Percentiles rank a stretch among this genome's conserved stretches.
phyloP scores from a whole-genome alignment of 2,329 filamentous ascomycete genomes.

The Alternaria brassicae region DNA sequence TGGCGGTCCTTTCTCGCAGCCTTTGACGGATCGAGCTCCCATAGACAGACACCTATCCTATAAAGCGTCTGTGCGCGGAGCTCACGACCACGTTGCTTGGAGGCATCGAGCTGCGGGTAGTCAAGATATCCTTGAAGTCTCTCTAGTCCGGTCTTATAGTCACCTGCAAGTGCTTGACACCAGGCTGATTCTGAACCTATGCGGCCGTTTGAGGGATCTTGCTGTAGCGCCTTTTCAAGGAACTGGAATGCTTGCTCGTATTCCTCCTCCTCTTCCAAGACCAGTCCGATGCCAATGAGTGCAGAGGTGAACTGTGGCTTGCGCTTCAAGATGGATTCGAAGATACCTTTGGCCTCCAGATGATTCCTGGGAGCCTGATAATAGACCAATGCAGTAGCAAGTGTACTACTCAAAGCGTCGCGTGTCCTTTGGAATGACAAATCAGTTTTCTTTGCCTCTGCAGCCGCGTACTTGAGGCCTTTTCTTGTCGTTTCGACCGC shows the following conservation, averaged over 20 bases:
- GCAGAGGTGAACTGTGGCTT: slow-evolving; percentile 80
- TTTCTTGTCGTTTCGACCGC: slow-evolving; percentile 81
- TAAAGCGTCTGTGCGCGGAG: slow-evolving; percentile 88
- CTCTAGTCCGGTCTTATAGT: slow-evolving; percentile 70
- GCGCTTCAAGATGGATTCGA: slow-evolving; percentile 78
- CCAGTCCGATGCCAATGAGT: slow-evolving; percentile 86
- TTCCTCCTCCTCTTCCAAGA: slow-evolving; percentile 92
- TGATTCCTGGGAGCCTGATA: slow-evolving; percentile 92
- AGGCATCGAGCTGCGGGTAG: slow-evolving; percentile 63
- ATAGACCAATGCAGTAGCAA: slow-evolving; percentile 88
- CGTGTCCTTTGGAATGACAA: slow-evolving; percentile 64
- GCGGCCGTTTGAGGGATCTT: slow-evolving; percentile 76
- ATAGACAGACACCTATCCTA: slow-evolving; percentile 84
- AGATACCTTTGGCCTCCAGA: slow-evolving; percentile 83
- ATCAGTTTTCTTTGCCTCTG: slow-evolving; percentile 71
- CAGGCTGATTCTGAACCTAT: slow-evolving; percentile 89
- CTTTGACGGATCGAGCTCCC: slow-evolving; percentile 79
- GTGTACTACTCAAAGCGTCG: slow-evolving; percentile 77
- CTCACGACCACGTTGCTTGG: slow-evolving; percentile 67
- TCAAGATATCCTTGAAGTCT: slow-evolving; percentile 75
- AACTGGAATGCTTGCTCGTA: slow-evolving; percentile 83
- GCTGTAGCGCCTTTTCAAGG: slow-evolving; percentile 74
- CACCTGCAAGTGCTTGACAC: slow-evolving; percentile 84
- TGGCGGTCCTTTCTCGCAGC: slow-evolving; percentile 78
- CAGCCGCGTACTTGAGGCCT: slow-evolving; percentile 67